phyloP scores from a whole-genome alignment of 371 early-diverging fungal species.

The Mucor velutinosus region DNA sequence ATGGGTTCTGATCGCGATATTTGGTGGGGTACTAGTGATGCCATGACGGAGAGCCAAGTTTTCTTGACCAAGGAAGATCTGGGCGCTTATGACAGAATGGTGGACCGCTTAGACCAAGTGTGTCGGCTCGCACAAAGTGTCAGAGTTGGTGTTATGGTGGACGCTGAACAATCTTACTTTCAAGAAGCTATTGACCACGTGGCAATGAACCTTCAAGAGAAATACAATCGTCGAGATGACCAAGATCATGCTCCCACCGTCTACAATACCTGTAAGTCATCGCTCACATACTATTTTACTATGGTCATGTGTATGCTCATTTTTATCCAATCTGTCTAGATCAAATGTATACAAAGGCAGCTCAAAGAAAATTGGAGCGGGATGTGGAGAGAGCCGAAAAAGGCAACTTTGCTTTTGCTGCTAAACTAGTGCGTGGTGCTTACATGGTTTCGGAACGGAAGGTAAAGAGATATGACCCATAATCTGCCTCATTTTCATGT shows the following conservation, averaged over 20 bases:
- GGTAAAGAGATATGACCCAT: constrained; percentile 21
- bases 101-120: constrained; percentile 68
- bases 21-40: constrained; percentile 29
- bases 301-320: not conserved
- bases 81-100: constrained; percentile 68
- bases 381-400: constrained; percentile 72
- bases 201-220: constrained; percentile 65
- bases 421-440: constrained; percentile 92
- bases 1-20: constrained; percentile 35
- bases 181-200: constrained; percentile 91
- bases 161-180: constrained; percentile 93
- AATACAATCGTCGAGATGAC: constrained; percentile 63
- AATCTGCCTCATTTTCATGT: not conserved
- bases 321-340: constrained; percentile 30
- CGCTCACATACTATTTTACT: not conserved
- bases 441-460: constrained; percentile 89
- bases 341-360: constrained; percentile 92
- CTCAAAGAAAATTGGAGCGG: constrained; percentile 60
- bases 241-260: constrained; percentile 63
- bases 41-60: constrained; percentile 19
- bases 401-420: constrained; percentile 76
- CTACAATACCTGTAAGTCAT: constrained; percentile 76
- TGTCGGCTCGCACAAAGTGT: constrained; percentile 60
- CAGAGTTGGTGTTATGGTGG: constrained; percentile 82
- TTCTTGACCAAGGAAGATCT: constrained; percentile 56